phyloP scores from a whole-genome alignment of 441 rosid genomes.

The Manihot esculenta region DNA sequence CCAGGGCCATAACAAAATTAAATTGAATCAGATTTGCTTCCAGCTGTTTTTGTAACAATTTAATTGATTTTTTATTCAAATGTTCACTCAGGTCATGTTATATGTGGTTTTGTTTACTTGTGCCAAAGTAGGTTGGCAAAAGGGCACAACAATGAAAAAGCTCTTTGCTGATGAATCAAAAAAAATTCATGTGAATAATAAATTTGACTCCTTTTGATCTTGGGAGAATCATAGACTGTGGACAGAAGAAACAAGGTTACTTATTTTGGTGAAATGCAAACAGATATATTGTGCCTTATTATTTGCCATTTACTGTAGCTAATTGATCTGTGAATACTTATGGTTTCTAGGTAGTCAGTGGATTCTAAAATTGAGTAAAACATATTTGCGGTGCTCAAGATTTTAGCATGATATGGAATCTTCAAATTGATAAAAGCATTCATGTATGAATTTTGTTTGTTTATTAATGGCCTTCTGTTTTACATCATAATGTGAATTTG shows the following conservation, averaged over 20 bases:
- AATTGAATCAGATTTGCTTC: not conserved
- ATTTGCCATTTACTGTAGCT: not conserved
- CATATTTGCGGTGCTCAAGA: not conserved
- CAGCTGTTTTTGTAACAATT: not conserved
- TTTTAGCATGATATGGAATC: slow-evolving; percentile 1
- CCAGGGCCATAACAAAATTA: too few relatives aligned
- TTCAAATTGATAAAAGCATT: not conserved
- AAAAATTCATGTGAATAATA: not conserved
- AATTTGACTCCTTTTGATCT: not conserved
- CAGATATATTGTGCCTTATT: not conserved
- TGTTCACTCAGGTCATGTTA: not conserved
- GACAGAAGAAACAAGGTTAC: not conserved
- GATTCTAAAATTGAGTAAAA: not conserved
- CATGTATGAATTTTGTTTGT: not conserved
- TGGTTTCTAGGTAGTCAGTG: slow-evolving; percentile 3
- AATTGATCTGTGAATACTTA: not conserved
- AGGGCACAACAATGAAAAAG: not conserved
- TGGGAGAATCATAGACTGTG: not conserved
- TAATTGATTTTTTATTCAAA: not conserved
- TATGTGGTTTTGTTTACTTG: not conserved
- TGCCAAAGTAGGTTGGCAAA: not conserved
- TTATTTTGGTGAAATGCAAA: not conserved
- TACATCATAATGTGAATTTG: not conserved
- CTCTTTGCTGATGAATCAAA: slow-evolving; percentile 2
- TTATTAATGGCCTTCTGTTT: not conserved